Evolutionary conservation across 164 flowering plant genomes (phyloP).

Genomic region (Umbilicus rupestris): DNA sequence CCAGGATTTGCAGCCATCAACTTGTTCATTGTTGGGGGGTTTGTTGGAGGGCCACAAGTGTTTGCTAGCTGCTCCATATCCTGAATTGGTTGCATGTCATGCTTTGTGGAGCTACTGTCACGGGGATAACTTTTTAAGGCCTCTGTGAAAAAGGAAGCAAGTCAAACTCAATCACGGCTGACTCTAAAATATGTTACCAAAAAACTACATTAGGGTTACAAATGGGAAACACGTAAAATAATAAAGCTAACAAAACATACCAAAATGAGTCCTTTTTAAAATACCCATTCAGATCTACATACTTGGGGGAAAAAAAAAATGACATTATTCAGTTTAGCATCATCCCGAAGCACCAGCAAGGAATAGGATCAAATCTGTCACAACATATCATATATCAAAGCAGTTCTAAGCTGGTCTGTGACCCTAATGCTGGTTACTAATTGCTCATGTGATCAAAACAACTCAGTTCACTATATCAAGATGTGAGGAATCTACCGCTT

Average conservation of each 20-base stretch:
- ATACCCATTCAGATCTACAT: background rate
- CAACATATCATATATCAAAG: background rate
- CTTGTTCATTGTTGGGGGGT: conserved; percentile 50
- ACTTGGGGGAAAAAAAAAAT: no score
- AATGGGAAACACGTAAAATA: background rate
- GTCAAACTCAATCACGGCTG: background rate
- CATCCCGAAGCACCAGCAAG: background rate
- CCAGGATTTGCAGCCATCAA: conserved; percentile 63
- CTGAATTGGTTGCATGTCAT: conserved; percentile 67
- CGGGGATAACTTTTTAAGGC: conserved; percentile 80
- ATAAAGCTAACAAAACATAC: no score
- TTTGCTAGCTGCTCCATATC: conserved; percentile 63
- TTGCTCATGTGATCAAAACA: background rate
- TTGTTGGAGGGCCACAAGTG: conserved; percentile 56
- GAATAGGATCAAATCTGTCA: background rate
- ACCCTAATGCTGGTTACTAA: background rate
- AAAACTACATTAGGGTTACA: background rate
- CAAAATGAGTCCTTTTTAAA: background rate
- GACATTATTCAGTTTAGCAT: background rate
- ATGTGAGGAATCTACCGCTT: background rate
- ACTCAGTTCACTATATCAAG: background rate
- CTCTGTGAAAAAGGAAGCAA: conserved; percentile 36
- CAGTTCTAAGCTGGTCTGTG: background rate
- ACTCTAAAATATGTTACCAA: background rate
- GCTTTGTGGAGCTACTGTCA: conserved; percentile 38